Evolutionary conservation across 208 protist species (phyloP).

Genomic region (Herpetomonas tarakana): DNA sequence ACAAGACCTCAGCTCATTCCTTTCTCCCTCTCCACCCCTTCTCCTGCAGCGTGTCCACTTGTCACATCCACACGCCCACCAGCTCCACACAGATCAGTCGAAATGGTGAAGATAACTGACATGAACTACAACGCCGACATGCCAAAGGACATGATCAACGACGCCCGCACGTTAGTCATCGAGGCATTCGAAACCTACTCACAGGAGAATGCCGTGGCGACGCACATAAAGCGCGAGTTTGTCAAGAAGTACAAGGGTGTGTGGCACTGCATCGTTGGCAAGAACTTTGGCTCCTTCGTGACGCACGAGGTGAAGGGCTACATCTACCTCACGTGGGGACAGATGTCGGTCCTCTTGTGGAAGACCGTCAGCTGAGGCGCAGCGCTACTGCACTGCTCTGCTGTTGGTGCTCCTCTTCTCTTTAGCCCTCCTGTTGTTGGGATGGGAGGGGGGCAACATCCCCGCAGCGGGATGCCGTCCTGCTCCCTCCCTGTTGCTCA

Average conservation of each 20-base stretch:
- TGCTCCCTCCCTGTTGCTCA: constrained; percentile 7
- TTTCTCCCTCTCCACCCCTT: no score
- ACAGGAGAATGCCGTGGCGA: constrained; percentile 76
- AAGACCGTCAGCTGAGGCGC: constrained; percentile 70
- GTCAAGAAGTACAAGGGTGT: constrained; percentile 86
- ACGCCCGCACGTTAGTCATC: constrained; percentile 66
- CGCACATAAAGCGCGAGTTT: constrained; percentile 86
- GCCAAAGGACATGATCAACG: constrained; percentile 87
- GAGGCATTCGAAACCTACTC: constrained; percentile 79
- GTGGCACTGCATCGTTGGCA: constrained; percentile 99
- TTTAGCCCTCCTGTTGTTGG: not conserved
- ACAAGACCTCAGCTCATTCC: no score
- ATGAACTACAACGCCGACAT: constrained; percentile 89
- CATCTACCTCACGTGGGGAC: constrained; percentile 99
- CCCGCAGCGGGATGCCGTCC: constrained; percentile 33
- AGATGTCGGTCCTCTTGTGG: constrained; percentile 98
- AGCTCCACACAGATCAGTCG: no score
- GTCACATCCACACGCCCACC: no score
- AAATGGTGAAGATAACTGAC: constrained; percentile 75
- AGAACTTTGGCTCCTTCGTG: constrained; percentile 99
- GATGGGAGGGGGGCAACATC: constrained; percentile 11
- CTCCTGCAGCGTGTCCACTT: no score
- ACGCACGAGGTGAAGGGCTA: constrained; percentile 99
- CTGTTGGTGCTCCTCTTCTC: not conserved
- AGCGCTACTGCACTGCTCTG: not conserved